Evolutionary conservation across 2,329 filamentous ascomycete genomes (phyloP), one percentile per base, ranked within the genome.

Genomic region (Ophiostoma novo-ulmi): DNA sequence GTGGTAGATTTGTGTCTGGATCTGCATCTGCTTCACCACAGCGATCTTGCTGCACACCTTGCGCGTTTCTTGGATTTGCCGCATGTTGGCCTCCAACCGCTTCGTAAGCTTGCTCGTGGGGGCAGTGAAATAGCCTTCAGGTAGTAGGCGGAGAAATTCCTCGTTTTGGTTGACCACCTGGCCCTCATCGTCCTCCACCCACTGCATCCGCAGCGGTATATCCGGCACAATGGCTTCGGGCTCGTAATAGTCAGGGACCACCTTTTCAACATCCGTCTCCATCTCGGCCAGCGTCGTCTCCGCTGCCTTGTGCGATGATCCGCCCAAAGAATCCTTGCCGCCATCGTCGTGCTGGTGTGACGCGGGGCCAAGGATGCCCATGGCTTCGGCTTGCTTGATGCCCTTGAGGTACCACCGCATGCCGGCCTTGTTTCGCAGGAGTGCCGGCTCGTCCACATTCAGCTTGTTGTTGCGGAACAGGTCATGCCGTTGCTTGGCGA

Each of bases 11-110:
- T 97, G 95, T 69, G 93, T 92, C 79, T 99, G 95, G 70, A 98
- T 88, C 81, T 99, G 95, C 95, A 99, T 99, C 81, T 99, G 95
- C 82, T 98, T 99, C 78, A 99, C 95, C 73, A 99, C 93, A 67
- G 92, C 90, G 78, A 99, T 97, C 81, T 98, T 99, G 13, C 93
- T 93, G 76, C 93, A 97, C 39, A 99, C 86, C 78, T 97, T 98
- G 75, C 95, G 87, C 0, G 95, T 99, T 77, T 98, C 94, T 79
- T 99, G 95, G 85, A 99, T 94, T 78, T 97, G 94, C 72, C 88
- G 88, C 80, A 98, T 92, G 76, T 99, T 99, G 70, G 89, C 87
- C 75, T 97, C 92, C 80, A 99, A 90, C 78, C 90, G 94, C 75
- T 88, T 88, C 1, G 91, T 85, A 48, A 99, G 81, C 69, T 85